Base-by-base conservation (phyloP, 169 alveolate species). In the Theileria sp. region DNA sequence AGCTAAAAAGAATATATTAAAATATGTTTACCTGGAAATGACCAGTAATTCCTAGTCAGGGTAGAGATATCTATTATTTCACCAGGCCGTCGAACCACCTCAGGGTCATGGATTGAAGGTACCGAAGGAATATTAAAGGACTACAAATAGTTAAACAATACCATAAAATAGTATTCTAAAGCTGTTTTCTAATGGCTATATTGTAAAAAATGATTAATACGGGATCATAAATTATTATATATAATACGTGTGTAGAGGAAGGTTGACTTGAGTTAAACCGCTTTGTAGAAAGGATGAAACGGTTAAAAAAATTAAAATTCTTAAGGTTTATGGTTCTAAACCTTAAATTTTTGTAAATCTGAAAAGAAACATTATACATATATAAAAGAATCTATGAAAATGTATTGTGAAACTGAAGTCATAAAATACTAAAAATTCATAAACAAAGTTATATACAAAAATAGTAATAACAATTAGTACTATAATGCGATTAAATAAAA, bases 11-110 rank as follows among this genome's bases (percentile, higher is more conserved):
- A 30, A n/a, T 17, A 25, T 15, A n/a, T 28, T 28, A 23, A 61
- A 19, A n/a, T 26, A 44, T 50, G 23, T 3, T 12, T 64, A 87
- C 92, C 92, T 74, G 95, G 95, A 34, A 87, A 88, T 9, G 93
- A 80, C 95, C 95, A 92, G 74, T 91, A 81, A 75, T 92, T 89
- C 67, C 89, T 78, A n/a, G 88, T 75, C 34, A 92, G 56, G 7
- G 93, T 92, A 21, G 80, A 38, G 36, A 92, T 72, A 67, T 92
- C 93, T 26, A 92, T 85, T 25, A 92, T 92, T 64, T 91, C 94
- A 26, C 95, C 95, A 19, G 95, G 95, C 38, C 95, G 80, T 56
- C 95, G 70, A 58, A 92, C 71, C 30, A 92, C 85, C 9, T 93
- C 94, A 17, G 91, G 92, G 68, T 92, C 95, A 75, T 92, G 82